Evolutionary conservation across 1,139 yeast species (phyloP), one percentile per base, ranked within the genome.

Genomic region (Geotrichum candidum): DNA sequence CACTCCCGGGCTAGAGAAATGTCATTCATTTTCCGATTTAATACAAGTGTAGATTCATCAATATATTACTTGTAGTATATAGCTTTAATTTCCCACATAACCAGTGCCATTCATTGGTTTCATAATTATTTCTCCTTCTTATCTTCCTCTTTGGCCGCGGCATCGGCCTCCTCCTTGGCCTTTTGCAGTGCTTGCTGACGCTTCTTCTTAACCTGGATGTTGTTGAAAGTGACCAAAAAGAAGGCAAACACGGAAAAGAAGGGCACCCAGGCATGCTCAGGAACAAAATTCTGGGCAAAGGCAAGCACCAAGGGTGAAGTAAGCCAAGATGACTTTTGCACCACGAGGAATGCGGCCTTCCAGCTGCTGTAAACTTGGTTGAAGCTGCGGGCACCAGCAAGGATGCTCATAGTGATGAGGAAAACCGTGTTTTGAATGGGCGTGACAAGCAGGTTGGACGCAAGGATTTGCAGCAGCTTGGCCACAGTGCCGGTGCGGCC

Each of bases 251-350:
- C 71, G 65, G 86, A 85, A 77, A 89, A 89, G 76, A 88, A 88
- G 1, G 90, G 90, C 9, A 89, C 90, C 97, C 97, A 90, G 56
- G 87, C 81, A 66, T 86, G 85, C 15, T 90, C 90, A 22, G 84
- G 82, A 41, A 90, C 72, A 70, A 82, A 87, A 63, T 80, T 84
- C 72, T 90, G 96, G n/a, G 96, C 96, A 61, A 87, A 67, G 0
- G 84, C 77, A 70, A 88, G 75, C 6, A 87, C 82, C 22, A 84
- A 69, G 13, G 88, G 85, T 46, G 89, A 84, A 7, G 90, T 82
- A 53, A 84, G 70, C 79, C 89, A 82, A 13, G 90, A 84, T 9
- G 88, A 79, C 68, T 80, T 82, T 68, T 87, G 77, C n/a, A 88
- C 85, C 5, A 82, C 77, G 65, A 79, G 69, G 66, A 84, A 82